These are phyloP conservation scores for Cucurbita maxima DNA, from an alignment of 306 rosid species.

Conservation along the genomic window DNA sequence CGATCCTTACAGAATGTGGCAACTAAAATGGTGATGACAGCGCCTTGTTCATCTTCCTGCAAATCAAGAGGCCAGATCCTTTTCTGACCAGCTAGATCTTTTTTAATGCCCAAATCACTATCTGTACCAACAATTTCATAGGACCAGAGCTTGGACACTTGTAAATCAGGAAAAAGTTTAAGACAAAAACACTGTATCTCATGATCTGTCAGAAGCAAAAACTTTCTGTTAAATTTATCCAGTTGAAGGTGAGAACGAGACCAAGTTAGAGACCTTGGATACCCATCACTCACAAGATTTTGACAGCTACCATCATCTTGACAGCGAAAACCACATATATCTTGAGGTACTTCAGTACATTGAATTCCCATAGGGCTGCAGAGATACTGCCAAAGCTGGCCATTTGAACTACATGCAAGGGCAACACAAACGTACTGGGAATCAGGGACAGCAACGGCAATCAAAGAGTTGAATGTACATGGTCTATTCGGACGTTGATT, in stretches of 20 bases:
- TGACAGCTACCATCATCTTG: conserved; percentile 42
- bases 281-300: conserved; percentile 36
- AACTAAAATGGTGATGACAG: conserved; percentile 67
- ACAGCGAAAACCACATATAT: conserved; percentile 13
- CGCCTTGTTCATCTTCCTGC: conserved; percentile 61
- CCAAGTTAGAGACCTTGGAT: conserved; percentile 94
- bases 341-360: conserved; percentile 30
- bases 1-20: conserved; percentile 84
- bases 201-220: conserved; percentile 61
- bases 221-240: conserved; percentile 31
- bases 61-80: conserved; percentile 83
- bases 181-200: conserved; percentile 61
- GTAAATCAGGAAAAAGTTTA: conserved; percentile 35
- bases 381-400: conserved; percentile 68
- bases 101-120: conserved; percentile 68
- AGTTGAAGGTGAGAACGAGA: conserved; percentile 28
- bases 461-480: conserved; percentile 48
- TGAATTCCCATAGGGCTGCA: conserved; percentile 56
- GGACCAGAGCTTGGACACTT: conserved; percentile 67
- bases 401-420: conserved; percentile 66
- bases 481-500: conserved; percentile 26
- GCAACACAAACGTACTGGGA: conserved; percentile 35
- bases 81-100: conserved; percentile 94
- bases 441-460: conserved; percentile 49
- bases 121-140: conserved; percentile 78